These are phyloP conservation scores for Aspergillus thermomutatus DNA, from an alignment of 2,329 filamentous ascomycete species.

Conservation along the genomic window DNA sequence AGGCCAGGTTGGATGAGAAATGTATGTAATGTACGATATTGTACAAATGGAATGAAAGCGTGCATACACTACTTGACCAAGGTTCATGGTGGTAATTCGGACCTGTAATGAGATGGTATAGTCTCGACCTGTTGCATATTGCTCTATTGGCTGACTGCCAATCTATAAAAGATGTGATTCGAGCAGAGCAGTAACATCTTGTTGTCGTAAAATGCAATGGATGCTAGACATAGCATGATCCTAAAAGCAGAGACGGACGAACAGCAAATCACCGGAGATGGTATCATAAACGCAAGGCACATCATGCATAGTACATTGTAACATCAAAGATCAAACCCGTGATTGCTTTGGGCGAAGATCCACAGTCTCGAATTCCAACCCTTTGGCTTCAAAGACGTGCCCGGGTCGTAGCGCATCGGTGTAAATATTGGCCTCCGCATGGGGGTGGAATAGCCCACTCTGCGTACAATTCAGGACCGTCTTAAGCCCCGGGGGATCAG, in stretches of 20 bases:
- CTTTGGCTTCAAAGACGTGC: slow-evolving; percentile 67
- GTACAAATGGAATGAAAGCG: background rate
- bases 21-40: background rate
- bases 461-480: slow-evolving; percentile 78
- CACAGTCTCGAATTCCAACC: slow-evolving; percentile 64
- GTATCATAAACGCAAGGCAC: slow-evolving; percentile 5
- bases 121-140: too few relatives aligned
- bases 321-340: slow-evolving; percentile 5
- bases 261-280: background rate
- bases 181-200: background rate
- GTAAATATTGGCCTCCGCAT: slow-evolving; percentile 69
- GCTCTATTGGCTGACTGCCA: too few relatives aligned
- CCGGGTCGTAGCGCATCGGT: slow-evolving; percentile 69
- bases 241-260: background rate
- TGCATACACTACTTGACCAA: background rate
- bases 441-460: slow-evolving; percentile 79
- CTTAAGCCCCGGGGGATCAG: slow-evolving; percentile 84
- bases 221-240: background rate
- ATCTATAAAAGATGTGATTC: too few relatives aligned
- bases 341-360: slow-evolving; percentile 49
- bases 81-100: background rate
- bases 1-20: background rate
- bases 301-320: slow-evolving; percentile 6
- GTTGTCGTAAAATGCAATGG: background rate
- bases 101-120: too few relatives aligned